Evolutionary conservation across 371 early-diverging fungal species (phyloP).

Genomic region (Zychaea mexicana): DNA sequence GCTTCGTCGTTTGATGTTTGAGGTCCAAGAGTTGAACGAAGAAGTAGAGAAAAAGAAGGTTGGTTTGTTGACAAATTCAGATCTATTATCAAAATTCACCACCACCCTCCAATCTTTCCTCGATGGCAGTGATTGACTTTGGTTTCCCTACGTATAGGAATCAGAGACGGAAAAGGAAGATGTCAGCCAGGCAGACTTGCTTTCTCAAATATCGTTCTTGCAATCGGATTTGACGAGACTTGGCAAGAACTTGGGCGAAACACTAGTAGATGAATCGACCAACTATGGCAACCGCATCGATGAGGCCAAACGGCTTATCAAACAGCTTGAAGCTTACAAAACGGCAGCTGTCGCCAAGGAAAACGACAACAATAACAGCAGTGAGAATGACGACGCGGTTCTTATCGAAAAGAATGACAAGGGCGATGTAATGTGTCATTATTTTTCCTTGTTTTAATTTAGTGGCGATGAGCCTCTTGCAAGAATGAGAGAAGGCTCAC

Average conservation of each 20-base stretch:
- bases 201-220: constrained; percentile 68
- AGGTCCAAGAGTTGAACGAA: constrained; percentile 79
- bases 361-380: neutral
- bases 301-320: constrained; percentile 62
- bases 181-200: constrained; percentile 57
- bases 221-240: constrained; percentile 70
- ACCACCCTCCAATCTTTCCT: too few relatives aligned
- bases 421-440: constrained; percentile 36
- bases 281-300: constrained; percentile 44
- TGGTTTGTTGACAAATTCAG: neutral
- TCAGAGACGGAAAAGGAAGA: constrained; percentile 18
- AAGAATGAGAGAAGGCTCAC: neutral
- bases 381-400: constrained; percentile 24
- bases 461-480: neutral
- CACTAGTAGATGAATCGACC: constrained; percentile 17
- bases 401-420: constrained; percentile 29
- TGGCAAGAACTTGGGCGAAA: constrained; percentile 40
- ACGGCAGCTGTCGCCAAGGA: constrained; percentile 23
- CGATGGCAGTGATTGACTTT: too few relatives aligned
- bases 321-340: constrained; percentile 69
- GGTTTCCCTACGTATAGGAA: neutral
- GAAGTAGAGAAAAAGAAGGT: constrained; percentile 67
- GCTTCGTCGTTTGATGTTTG: constrained; percentile 78
- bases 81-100: too few relatives aligned
- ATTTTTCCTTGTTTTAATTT: neutral